These are phyloP conservation scores for Cladorrhinum samala DNA, from an alignment of 495 filamentous ascomycete species.

Conservation along the genomic window DNA sequence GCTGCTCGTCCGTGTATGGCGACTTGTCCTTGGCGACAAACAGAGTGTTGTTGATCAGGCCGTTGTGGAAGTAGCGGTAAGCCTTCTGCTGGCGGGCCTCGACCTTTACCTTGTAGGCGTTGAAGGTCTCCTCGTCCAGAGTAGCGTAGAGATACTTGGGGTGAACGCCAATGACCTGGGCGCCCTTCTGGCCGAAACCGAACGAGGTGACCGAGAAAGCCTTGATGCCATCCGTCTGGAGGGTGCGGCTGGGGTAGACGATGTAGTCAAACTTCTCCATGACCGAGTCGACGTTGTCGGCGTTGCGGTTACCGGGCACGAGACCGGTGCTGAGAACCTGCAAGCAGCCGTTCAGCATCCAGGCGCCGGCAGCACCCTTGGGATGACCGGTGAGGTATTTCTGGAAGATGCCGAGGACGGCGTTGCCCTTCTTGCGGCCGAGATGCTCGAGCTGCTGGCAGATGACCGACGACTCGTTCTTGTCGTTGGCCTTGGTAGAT, in stretches of 20 bases:
- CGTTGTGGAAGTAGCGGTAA: conserved; percentile 96
- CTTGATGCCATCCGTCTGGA: conserved; percentile 97
- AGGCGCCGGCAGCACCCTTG: conserved; percentile 97
- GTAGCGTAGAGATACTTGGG: conserved; percentile 92
- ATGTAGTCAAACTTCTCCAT: conserved; percentile 98
- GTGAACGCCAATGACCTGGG: conserved; percentile 94
- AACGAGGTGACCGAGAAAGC: conserved; percentile 98
- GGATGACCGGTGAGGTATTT: conserved; percentile 98
- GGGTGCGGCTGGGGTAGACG: conserved; percentile 87
- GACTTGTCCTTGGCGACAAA: conserved; percentile 91
- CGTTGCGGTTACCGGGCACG: conserved; percentile 95
- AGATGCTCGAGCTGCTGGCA: conserved; percentile 96
- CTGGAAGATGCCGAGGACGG: conserved; percentile 95
- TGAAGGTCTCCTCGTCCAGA: conserved; percentile 80
- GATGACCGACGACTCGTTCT: conserved; percentile 97
- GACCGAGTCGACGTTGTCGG: conserved; percentile 91
- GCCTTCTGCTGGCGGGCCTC: conserved; percentile 93
- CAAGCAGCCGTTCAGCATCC: conserved; percentile 98
- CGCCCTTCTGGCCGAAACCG: conserved; percentile 98
- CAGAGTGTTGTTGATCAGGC: conserved; percentile 91
- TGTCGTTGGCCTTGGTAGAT: conserved; percentile 97
- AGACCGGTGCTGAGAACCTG: conserved; percentile 90
- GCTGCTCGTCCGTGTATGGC: conserved; percentile 83
- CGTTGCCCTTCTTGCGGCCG: conserved; percentile 91
- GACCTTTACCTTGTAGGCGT: conserved; percentile 79